Percentiles rank a stretch among this genome's conserved stretches.
Evolutionary conservation across 257 asterid genomes (phyloP).

Genomic region (Solanum pennellii): DNA sequence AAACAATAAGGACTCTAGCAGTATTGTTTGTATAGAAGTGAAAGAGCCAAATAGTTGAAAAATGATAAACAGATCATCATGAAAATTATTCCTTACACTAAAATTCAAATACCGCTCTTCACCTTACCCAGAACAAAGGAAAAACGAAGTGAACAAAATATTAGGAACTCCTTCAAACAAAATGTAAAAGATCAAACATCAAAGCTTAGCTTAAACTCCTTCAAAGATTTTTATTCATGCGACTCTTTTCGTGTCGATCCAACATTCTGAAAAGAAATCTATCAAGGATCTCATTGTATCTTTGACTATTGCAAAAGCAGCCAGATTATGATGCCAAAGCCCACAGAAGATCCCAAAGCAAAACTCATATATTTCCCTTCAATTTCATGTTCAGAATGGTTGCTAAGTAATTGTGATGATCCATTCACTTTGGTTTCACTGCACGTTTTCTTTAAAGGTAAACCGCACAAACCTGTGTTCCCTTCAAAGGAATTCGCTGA

Average conservation of each 20-base stretch:
- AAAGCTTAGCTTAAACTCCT: not conserved
- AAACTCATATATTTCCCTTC: not conserved
- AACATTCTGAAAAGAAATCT: not conserved
- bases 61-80: no score
- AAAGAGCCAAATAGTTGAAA: no score
- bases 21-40: no score
- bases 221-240: not conserved
- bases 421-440: not conserved
- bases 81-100: no score
- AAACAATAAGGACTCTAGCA: no score
- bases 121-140: not conserved
- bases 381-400: not conserved
- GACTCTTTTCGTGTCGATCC: not conserved
- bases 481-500: constrained; percentile 10
- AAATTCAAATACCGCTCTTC: not conserved
- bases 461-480: constrained; percentile 5
- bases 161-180: not conserved
- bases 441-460: not conserved
- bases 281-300: not conserved
- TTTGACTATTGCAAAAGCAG: not conserved
- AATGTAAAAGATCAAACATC: not conserved
- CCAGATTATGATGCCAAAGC: not conserved
- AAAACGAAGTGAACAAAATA: not conserved
- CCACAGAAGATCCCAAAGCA: not conserved
- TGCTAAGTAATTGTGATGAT: no score